Base-by-base conservation (phyloP, 371 early-diverging fungal genomes). In the Smittium mucronatum region DNA sequence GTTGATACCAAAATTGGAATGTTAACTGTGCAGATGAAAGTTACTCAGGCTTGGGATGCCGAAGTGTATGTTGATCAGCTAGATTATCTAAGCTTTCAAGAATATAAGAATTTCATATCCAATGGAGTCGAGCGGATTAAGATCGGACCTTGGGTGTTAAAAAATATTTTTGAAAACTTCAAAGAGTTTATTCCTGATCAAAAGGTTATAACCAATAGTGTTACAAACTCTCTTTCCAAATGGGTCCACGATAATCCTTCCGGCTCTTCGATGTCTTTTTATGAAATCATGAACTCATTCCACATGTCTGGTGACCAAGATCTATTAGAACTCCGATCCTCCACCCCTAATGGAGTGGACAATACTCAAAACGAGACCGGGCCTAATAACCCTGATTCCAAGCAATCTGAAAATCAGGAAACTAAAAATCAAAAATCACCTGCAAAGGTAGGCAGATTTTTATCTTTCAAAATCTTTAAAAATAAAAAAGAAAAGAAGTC, bases 1-100 rank as follows among this genome's bases (percentile, higher is more conserved):
- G 83, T 97, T 11, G 95, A 95, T 75, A 93, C 89, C 2, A 89
- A 89, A 59, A 89, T 89, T 66, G 97, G 95, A 33, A 83, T 85
- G 5, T 80, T 97, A 36, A 89, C 91, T 1, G 89, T 95, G 1
- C 92, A 92, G 73, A 69, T 95, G 70, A 91, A 92, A 36, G 93
- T 94, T 35, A 70, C 57, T 21, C 34, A 58, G 26, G 77, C 70
- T 36, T 78, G 78, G 78, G 69, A 73, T 25, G 79, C 79, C 28
- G 79, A 78, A 47, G 79, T 78, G 8, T 79, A 78, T 29, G 70
- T 78, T 5, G 80, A 79, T 32, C 79, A 78, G 35, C 74, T 78
- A 16, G 76, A 73, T 71, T 69, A 1, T 70, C 75, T 11, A 58
- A 72, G 1, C 67, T 58, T 0, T 73, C 74, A 21, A 67, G 64